Conservation (phyloP, 345 rosid species). For the Hypericum androsaemum region DNA sequence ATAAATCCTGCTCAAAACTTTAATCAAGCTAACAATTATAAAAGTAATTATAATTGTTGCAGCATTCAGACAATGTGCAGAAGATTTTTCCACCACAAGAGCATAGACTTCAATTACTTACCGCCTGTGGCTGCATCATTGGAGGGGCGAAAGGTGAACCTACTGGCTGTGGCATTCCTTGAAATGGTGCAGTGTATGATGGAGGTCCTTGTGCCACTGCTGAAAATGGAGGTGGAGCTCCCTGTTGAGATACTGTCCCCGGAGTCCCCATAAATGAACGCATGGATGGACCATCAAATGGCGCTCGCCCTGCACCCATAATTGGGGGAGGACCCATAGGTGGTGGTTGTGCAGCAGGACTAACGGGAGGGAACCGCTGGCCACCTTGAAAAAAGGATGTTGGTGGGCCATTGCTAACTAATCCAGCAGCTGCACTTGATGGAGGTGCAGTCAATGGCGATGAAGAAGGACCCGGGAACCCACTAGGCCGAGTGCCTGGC, state of each 20-base stretch:
- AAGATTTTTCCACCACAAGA: no score
- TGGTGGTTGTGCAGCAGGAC: no score
- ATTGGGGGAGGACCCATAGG: constrained; percentile 39
- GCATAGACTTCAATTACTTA: constrained; percentile 13
- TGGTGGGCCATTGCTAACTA: constrained; percentile 24
- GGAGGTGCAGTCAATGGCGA: constrained; percentile 7
- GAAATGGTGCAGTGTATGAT: background rate
- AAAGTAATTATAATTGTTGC: no score
- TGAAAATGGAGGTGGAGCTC: constrained; percentile 35
- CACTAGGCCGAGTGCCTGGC: constrained; percentile 39
- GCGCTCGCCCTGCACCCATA: constrained; percentile 29
- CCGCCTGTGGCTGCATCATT: constrained; percentile 45
- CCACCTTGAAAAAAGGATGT: constrained; percentile 16
- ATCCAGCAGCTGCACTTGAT: constrained; percentile 9
- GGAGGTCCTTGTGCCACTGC: constrained; percentile 15
- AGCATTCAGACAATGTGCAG: no score
- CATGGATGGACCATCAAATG: constrained; percentile 41
- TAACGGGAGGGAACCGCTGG: constrained; percentile 18
- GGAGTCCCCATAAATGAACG: constrained; percentile 34
- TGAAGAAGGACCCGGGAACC: constrained; percentile 3
- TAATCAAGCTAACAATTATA: no score
- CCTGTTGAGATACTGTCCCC: constrained; percentile 22
- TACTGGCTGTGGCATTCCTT: constrained; percentile 27
- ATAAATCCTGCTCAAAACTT: no score
- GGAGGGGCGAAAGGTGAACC: constrained; percentile 51